Evolutionary conservation across 1,139 yeast species (phyloP).

Genomic region (Sugiyamaella castrensis): DNA sequence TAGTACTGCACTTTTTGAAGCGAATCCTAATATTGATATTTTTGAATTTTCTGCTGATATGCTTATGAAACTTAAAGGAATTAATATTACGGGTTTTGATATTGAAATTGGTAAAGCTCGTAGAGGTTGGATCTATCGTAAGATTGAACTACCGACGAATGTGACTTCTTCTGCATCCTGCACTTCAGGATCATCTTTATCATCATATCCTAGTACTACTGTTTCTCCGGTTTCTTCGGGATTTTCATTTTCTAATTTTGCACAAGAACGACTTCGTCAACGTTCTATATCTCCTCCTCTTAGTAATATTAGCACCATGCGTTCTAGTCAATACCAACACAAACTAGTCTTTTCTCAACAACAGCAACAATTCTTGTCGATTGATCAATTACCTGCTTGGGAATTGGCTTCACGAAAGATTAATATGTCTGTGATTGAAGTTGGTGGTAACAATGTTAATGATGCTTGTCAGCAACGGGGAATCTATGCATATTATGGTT

Average conservation of each 20-base stretch:
- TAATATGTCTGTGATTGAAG: conserved; percentile 36
- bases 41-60: conserved; percentile 41
- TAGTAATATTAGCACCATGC: conserved; percentile 2
- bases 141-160: conserved; percentile 11
- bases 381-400: conserved; percentile 29
- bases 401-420: conserved; percentile 35
- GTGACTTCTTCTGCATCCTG: background rate
- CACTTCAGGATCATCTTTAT: too few species aligned
- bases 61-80: conserved; percentile 31
- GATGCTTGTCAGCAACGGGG: conserved; percentile 37
- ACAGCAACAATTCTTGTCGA: conserved; percentile 5
- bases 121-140: conserved; percentile 59
- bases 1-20: conserved; percentile 40
- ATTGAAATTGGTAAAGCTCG: conserved; percentile 69
- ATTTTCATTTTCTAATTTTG: conserved; percentile 31
- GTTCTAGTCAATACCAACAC: conserved; percentile 4
- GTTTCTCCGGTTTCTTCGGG: conserved; percentile 17
- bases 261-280: conserved; percentile 25
- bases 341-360: too few species aligned
- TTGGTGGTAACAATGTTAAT: conserved; percentile 33
- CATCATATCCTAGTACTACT: conserved; percentile 1
- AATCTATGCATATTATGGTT: conserved; percentile 38
- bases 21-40: conserved; percentile 38
- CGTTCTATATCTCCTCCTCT: conserved; percentile 10
- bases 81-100: conserved; percentile 33